phyloP scores from a whole-genome alignment of 306 rosid species.

The Begonia loranthoides region DNA sequence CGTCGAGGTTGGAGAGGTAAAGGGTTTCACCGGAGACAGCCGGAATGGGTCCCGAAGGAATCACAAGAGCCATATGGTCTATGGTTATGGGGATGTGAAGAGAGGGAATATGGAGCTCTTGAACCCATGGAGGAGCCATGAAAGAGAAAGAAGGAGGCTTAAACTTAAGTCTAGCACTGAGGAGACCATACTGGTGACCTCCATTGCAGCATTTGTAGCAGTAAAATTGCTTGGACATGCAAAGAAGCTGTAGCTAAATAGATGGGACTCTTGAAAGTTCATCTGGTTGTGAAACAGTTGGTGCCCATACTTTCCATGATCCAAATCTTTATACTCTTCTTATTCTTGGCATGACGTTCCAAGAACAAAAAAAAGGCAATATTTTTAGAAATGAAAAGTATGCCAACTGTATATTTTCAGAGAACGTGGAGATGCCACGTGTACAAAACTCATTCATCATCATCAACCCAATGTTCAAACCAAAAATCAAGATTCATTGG shows the following conservation, averaged over 20 bases:
- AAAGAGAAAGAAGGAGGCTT: conserved; percentile 3
- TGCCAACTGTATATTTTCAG: no score
- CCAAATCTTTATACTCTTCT: conserved; percentile 3
- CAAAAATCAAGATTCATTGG: no score
- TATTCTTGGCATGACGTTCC: conserved; percentile 4
- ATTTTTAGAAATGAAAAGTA: no score
- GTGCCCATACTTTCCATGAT: conserved; percentile 21
- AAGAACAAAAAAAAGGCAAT: no score
- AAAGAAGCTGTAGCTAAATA: conserved; percentile 42
- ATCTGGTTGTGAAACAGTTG: conserved; percentile 28
- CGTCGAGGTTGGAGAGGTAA: conserved; percentile 77
- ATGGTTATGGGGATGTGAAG: conserved; percentile 35
- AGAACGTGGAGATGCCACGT: no score
- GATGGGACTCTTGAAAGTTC: conserved; percentile 18
- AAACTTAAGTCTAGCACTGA: not conserved
- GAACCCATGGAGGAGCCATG: conserved; percentile 73
- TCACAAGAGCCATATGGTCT: conserved; percentile 19
- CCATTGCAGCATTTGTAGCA: conserved; percentile 47
- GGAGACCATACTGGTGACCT: conserved; percentile 8
- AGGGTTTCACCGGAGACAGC: conserved; percentile 25
- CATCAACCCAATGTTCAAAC: no score
- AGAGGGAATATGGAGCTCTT: conserved; percentile 60
- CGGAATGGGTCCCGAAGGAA: conserved; percentile 39
- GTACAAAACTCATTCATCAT: no score
- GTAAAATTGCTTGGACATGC: conserved; percentile 29